Evolutionary conservation across 805 yeast species (phyloP).

Genomic region (Cyberlindnera euphorbiiphila): DNA sequence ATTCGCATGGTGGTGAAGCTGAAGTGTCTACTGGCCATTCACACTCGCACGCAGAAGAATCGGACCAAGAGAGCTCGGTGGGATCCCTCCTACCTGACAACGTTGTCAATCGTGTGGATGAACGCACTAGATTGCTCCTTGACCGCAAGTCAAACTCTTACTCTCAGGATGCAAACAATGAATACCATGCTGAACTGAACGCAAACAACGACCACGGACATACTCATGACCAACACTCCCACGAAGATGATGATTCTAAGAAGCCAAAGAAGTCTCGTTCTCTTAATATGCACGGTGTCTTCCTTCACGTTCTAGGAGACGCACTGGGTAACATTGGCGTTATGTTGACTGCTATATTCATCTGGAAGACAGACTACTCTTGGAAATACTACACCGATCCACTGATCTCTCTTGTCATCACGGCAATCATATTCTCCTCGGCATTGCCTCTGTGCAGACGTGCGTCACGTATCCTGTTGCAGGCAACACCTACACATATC

Average conservation of each 20-base stretch:
- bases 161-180: conserved; percentile 22
- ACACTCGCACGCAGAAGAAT: conserved; percentile 24
- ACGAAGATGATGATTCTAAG: conserved; percentile 3
- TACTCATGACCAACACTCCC: conserved; percentile 8
- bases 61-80: conserved; percentile 26
- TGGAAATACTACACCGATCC: conserved; percentile 93
- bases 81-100: conserved; percentile 41
- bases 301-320: conserved; percentile 91
- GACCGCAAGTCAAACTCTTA: conserved; percentile 9
- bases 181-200: conserved; percentile 17
- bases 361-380: conserved; percentile 87
- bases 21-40: conserved; percentile 37
- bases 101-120: conserved; percentile 37
- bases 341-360: conserved; percentile 80
- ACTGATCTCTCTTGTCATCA: conserved; percentile 75
- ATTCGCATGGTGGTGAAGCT: conserved; percentile 43
- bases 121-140: conserved; percentile 17
- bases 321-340: conserved; percentile 96
- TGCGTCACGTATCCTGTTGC: conserved; percentile 82
- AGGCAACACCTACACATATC: conserved; percentile 86
- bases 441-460: conserved; percentile 87
- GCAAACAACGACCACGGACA: conserved; percentile 9
- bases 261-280: conserved; percentile 42
- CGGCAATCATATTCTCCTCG: conserved; percentile 82
- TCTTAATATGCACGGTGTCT: conserved; percentile 97